A percentile compares a stretch with the other conserved stretches of the same genome.
Evolutionary conservation across 768 basidiomycete genomes (phyloP).

Genomic region (Phaffia australis): DNA sequence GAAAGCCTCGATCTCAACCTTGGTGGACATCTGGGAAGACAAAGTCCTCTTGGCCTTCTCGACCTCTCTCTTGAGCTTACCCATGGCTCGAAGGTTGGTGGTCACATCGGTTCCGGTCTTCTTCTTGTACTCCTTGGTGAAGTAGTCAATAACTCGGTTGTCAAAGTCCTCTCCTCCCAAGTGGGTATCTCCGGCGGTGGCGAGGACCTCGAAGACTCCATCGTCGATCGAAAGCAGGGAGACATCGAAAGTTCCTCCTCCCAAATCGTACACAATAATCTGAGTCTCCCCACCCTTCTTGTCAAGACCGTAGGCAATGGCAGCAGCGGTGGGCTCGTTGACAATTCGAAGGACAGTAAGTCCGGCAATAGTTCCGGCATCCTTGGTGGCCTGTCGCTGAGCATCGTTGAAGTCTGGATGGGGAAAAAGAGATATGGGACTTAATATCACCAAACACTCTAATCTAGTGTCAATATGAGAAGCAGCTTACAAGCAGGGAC

Average conservation of each 20-base stretch:
- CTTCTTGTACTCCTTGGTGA: slow-evolving; percentile 82
- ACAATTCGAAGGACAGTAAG: slow-evolving; percentile 92
- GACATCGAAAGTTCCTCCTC: slow-evolving; percentile 98
- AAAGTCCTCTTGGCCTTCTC: slow-evolving; percentile 93
- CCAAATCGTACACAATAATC: slow-evolving; percentile 96
- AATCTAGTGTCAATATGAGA: neutral
- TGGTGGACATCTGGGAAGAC: slow-evolving; percentile 76
- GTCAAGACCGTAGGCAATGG: slow-evolving; percentile 96
- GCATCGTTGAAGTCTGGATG: slow-evolving; percentile 87
- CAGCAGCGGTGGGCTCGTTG: slow-evolving; percentile 94
- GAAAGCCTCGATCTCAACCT: slow-evolving; percentile 91
- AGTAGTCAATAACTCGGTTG: slow-evolving; percentile 81
- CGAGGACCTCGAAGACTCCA: slow-evolving; percentile 76
- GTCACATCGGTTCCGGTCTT: slow-evolving; percentile 76
- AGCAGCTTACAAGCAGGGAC: slow-evolving; percentile 75
- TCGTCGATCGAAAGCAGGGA: slow-evolving; percentile 90
- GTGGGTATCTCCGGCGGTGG: slow-evolving; percentile 88
- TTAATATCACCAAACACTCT: neutral
- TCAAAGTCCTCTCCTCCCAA: slow-evolving; percentile 95
- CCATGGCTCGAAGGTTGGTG: slow-evolving; percentile 68
- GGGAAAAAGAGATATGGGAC: slow-evolving; percentile 4
- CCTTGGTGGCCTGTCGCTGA: slow-evolving; percentile 97
- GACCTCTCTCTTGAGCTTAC: slow-evolving; percentile 85
- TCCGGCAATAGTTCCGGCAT: slow-evolving; percentile 89
- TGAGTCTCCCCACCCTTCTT: slow-evolving; percentile 85